Conservation (phyloP, 208 protist species). For the Acanthamoeba lenticulata region DNA sequence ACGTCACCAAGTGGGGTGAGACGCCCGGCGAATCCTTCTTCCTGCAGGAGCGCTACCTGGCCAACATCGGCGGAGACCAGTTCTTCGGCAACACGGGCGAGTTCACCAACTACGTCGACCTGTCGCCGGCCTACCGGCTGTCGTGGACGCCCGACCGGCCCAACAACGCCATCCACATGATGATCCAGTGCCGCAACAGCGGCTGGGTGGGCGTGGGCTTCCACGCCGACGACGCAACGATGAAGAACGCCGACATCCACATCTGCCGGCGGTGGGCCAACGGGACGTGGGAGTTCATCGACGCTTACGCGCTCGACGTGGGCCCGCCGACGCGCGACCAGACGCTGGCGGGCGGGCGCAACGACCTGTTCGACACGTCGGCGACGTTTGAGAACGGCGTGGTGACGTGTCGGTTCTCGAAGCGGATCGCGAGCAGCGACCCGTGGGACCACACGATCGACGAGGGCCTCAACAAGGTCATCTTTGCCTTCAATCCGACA, state of each 20-base stretch:
- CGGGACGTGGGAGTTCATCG: background rate
- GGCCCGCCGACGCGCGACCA: background rate
- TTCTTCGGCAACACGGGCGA: background rate
- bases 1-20: background rate
- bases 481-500: constrained; percentile 56
- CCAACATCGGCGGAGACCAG: too few species aligned
- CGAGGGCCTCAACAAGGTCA: background rate
- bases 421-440: background rate
- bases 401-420: constrained; percentile 1
- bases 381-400: background rate
- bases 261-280: constrained; percentile 39
- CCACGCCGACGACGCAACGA: background rate
- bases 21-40: background rate
- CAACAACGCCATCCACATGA: constrained; percentile 11
- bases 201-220: constrained; percentile 62
- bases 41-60: background rate
- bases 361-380: background rate
- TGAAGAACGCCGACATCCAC: constrained; percentile 58
- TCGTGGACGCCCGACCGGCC: background rate
- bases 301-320: constrained; percentile 34
- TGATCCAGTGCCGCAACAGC: constrained; percentile 57
- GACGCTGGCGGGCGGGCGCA: background rate
- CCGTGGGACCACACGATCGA: constrained; percentile 4
- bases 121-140: too few species aligned
- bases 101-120: too few species aligned